A percentile compares a stretch with the other conserved stretches of the same genome.
phyloP scores from a whole-genome alignment of 2,329 filamentous ascomycete genomes.

The Neofusicoccum ribis region DNA sequence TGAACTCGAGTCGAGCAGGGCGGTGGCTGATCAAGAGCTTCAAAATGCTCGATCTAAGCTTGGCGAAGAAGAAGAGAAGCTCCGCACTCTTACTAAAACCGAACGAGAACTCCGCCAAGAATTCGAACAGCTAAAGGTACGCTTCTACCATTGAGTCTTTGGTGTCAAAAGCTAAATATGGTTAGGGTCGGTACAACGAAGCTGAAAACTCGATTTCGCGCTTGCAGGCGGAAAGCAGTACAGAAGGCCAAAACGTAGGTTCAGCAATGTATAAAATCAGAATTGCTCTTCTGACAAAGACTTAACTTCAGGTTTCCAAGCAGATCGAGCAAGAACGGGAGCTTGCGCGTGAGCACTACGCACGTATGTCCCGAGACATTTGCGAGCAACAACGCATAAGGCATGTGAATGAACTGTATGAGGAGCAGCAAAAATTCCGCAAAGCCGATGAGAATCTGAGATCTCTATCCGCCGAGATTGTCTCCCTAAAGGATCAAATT shows the following conservation, averaged over 20 bases:
- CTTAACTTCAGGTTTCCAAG: not conserved
- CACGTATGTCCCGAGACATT: not conserved
- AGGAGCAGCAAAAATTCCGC: not conserved
- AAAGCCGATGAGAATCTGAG: not conserved
- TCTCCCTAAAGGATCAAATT: slow-evolving; percentile 1
- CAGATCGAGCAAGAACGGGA: not conserved
- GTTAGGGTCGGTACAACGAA: not conserved
- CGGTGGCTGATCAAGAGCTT: not conserved
- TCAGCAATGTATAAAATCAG: too few relatives aligned
- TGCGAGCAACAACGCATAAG: not conserved
- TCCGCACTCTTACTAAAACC: not conserved
- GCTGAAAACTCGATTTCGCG: not conserved
- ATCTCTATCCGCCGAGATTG: not conserved
- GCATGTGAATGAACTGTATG: not conserved
- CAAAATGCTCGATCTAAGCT: not conserved
- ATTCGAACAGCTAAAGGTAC: not conserved
- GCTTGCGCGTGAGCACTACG: not conserved
- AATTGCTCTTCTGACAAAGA: too few relatives aligned
- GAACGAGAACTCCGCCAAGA: not conserved
- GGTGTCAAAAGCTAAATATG: not conserved
- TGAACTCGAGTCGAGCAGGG: not conserved
- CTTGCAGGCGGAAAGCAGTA: not conserved
- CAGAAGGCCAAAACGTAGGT: not conserved
- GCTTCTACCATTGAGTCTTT: not conserved
- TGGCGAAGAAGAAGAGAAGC: not conserved